These are phyloP conservation scores for Heliamphora pulchella DNA, from an alignment of 179 eudicot genomes.

Conservation along the genomic window DNA sequence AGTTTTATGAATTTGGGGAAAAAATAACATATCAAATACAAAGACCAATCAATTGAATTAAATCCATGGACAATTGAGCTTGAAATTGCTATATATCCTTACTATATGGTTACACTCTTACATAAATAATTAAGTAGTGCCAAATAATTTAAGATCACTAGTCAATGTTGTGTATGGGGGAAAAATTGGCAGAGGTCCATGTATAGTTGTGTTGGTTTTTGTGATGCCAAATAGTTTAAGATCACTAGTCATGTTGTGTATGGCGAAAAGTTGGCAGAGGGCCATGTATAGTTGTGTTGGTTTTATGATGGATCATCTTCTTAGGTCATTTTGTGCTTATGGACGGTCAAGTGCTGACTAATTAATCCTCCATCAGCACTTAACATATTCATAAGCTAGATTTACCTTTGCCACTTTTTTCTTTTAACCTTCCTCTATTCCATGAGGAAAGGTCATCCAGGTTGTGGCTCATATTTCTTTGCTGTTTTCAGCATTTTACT, in stretches of 20 bases:
- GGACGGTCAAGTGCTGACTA: conserved; percentile 14
- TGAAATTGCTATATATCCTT: background rate
- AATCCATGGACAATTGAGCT: no score
- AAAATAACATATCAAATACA: no score
- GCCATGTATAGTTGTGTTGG: background rate
- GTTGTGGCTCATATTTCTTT: no score
- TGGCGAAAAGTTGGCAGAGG: background rate
- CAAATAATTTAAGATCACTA: no score
- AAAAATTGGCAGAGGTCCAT: background rate
- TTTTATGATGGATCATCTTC: background rate
- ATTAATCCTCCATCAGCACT: background rate
- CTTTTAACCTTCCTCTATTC: no score
- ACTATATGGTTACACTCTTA: background rate
- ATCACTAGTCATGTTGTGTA: no score
- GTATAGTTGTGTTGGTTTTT: no score
- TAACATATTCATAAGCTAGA: background rate
- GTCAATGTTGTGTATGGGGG: background rate
- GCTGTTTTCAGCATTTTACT: no score
- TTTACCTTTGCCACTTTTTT: background rate
- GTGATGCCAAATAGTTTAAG: no score
- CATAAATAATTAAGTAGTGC: background rate
- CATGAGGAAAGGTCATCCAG: no score
- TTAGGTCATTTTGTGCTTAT: conserved; percentile 11
- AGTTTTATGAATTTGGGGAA: no score
- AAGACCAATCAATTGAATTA: no score